A percentile compares a stretch with the other conserved stretches of the same genome.
Conservation (phyloP, 768 basidiomycete species). For the Boletus pseudo-olivaceus region DNA sequence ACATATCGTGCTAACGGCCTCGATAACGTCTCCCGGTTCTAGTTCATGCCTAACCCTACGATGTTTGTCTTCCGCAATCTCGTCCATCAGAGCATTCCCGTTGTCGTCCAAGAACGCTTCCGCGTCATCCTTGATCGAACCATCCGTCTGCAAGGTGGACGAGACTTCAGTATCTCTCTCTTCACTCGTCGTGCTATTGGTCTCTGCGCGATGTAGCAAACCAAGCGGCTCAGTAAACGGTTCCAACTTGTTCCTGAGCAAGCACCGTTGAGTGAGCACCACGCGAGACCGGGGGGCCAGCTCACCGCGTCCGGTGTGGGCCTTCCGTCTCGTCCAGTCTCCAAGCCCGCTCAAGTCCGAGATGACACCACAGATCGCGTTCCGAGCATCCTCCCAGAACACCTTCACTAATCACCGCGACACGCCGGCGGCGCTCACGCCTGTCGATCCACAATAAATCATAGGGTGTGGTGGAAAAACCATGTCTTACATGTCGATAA, state of each 20-base stretch:
- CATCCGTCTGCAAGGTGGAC: constrained; percentile 37
- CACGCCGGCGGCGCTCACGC: constrained; percentile 72
- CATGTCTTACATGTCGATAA: constrained; percentile 62
- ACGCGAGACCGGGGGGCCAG: not conserved
- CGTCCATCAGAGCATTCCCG: constrained; percentile 58
- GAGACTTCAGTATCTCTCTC: constrained; percentile 42
- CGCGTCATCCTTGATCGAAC: constrained; percentile 13
- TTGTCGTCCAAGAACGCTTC: constrained; percentile 16
- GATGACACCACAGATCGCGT: constrained; percentile 76
- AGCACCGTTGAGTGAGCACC: constrained; percentile 1
- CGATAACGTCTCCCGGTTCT: constrained; percentile 86
- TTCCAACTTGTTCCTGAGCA: constrained; percentile 71
- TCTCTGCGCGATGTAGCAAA: constrained; percentile 29
- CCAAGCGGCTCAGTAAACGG: constrained; percentile 45
- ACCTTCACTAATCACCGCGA: constrained; percentile 59
- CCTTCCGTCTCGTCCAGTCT: constrained; percentile 90
- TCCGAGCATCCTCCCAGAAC: constrained; percentile 63
- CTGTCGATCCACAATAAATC: constrained; percentile 36
- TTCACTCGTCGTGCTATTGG: constrained; percentile 34
- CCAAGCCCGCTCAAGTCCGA: constrained; percentile 54
- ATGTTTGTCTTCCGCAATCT: constrained; percentile 85
- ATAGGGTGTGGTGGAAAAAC: not conserved
- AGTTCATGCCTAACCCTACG: constrained; percentile 82
- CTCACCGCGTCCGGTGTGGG: constrained; percentile 78
- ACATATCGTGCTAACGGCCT: constrained; percentile 82